These are phyloP conservation scores for Pythium rhizo-oryzae DNA, from an alignment of 352 stramenopile genomes.

Conservation along the genomic window DNA sequence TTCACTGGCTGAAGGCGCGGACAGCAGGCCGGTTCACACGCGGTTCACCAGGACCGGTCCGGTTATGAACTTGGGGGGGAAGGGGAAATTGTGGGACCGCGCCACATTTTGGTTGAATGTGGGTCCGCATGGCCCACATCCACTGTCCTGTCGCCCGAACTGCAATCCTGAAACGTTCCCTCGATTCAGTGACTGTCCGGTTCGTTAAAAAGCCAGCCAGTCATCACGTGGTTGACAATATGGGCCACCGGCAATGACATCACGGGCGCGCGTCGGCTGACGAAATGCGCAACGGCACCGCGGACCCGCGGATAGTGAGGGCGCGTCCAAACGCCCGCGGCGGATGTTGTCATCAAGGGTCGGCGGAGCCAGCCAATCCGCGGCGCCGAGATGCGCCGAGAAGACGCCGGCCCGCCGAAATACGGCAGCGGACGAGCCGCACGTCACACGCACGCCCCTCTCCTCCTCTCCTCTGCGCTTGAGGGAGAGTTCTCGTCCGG, in stretches of 20 bases:
- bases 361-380: slow-evolving; percentile 13
- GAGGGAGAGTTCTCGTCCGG: background rate
- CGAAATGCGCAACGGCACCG: slow-evolving; percentile 21
- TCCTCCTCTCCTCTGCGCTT: background rate
- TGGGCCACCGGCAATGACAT: slow-evolving; percentile 48
- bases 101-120: background rate
- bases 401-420: slow-evolving; percentile 3
- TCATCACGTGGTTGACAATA: slow-evolving; percentile 4
- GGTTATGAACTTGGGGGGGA: background rate
- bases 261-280: slow-evolving; percentile 40
- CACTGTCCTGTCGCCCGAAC: no score
- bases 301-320: background rate
- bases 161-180: slow-evolving; percentile 7
- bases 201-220: slow-evolving; percentile 8
- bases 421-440: background rate
- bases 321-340: background rate
- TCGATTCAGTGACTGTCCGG: background rate
- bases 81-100: slow-evolving; percentile 4
- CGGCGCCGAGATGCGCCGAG: background rate
- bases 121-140: background rate
- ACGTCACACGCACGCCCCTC: slow-evolving; percentile 14
- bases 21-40: slow-evolving; percentile 13
- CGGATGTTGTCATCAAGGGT: slow-evolving; percentile 17
- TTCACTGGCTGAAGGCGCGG: slow-evolving; percentile 18
- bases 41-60: slow-evolving; percentile 18